A percentile compares a stretch with the other conserved stretches of the same genome.
These are phyloP conservation scores for Conticribra weissflogii DNA, from an alignment of 108 stramenopile genomes.

Conservation along the genomic window DNA sequence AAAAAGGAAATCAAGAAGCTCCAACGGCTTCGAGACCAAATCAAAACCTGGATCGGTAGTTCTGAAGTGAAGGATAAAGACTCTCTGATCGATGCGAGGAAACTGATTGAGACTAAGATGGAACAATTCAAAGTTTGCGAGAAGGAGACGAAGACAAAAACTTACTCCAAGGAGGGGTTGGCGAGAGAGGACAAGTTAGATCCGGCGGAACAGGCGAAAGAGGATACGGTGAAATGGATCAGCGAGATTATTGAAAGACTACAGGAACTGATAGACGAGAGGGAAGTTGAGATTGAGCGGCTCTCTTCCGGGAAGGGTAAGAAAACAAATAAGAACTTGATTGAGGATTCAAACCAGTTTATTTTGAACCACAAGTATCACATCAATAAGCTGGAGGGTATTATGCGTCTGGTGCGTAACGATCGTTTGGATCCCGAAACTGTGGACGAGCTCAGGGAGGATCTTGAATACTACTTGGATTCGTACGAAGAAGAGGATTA, in stretches of 20 bases:
- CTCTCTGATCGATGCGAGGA: slow-evolving; percentile 73
- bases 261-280: slow-evolving; percentile 70
- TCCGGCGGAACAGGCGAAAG: slow-evolving; percentile 82
- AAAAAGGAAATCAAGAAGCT: slow-evolving; percentile 99
- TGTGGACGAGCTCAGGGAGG: slow-evolving; percentile 93
- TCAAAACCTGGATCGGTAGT: slow-evolving; percentile 97
- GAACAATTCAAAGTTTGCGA: slow-evolving; percentile 99
- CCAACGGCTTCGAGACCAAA: slow-evolving; percentile 97
- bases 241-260: slow-evolving; percentile 78
- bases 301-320: slow-evolving; percentile 83
- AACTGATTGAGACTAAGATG: slow-evolving; percentile 98
- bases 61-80: slow-evolving; percentile 99
- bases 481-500: slow-evolving; percentile 90
- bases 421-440: slow-evolving; percentile 80
- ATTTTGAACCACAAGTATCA: slow-evolving; percentile 90
- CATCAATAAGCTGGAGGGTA: slow-evolving; percentile 93
- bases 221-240: slow-evolving; percentile 76
- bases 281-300: slow-evolving; percentile 88
- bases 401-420: slow-evolving; percentile 96
- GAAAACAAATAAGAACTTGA: slow-evolving; percentile 78
- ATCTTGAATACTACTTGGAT: slow-evolving; percentile 96
- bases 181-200: slow-evolving; percentile 78
- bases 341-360: slow-evolving; percentile 79
- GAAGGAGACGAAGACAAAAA: slow-evolving; percentile 99
- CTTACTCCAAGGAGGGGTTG: slow-evolving; percentile 97